phyloP scores from a whole-genome alignment of 192 early-diverging fungal species.

The Entomortierella beljakovae region DNA sequence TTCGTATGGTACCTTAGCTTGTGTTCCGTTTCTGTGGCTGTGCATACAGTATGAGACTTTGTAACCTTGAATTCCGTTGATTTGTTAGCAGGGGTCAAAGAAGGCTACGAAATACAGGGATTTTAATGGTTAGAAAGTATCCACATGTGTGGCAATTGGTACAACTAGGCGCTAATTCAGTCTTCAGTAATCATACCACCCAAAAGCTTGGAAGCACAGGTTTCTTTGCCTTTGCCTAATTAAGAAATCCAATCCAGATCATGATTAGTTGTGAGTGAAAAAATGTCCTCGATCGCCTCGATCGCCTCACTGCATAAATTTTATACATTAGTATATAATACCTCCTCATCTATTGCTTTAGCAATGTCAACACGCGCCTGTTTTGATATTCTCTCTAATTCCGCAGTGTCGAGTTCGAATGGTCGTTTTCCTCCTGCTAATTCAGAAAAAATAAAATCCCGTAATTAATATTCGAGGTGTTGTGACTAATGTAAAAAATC shows the following conservation, averaged over 20 bases:
- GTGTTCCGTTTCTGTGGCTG: slow-evolving; percentile 71
- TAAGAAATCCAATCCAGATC: too few species aligned
- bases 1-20: slow-evolving; percentile 60
- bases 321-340: slow-evolving; percentile 8
- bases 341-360: slow-evolving; percentile 47
- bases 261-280: too few species aligned
- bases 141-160: too few species aligned
- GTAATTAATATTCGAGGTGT: not conserved
- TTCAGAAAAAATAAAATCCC: not conserved
- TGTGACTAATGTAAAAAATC: not conserved
- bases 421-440: slow-evolving; percentile 27
- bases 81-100: slow-evolving; percentile 74
- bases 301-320: too few species aligned
- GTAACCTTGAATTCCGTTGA: slow-evolving; percentile 63
- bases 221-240: slow-evolving; percentile 50
- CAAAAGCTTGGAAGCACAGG: slow-evolving; percentile 71
- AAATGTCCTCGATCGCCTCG: too few species aligned
- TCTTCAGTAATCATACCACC: slow-evolving; percentile 59
- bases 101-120: slow-evolving; percentile 63
- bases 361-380: slow-evolving; percentile 37
- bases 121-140: slow-evolving; percentile 1
- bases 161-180: not conserved
- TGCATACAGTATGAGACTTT: slow-evolving; percentile 71
- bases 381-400: slow-evolving; percentile 42
- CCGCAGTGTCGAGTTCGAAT: slow-evolving; percentile 38